Evolutionary conservation across 805 yeast species (phyloP), one percentile per base, ranked within the genome.

Genomic region (Cyberlindnera saturnus): DNA sequence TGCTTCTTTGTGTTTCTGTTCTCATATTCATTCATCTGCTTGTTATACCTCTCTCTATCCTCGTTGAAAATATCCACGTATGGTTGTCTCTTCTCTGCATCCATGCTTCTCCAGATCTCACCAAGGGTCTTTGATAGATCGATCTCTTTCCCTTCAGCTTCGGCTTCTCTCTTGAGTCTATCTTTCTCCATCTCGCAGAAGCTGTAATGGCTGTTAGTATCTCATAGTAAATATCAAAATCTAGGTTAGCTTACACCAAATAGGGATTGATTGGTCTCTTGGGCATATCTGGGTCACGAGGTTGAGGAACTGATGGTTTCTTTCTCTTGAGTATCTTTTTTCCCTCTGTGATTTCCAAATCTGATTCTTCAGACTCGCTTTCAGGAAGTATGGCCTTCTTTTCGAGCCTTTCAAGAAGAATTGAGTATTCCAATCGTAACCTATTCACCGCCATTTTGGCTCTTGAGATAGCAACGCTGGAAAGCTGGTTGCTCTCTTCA

Each of bases 181-280:
- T 86, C 96, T 62, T 86, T 86, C 57, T 87, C 95, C 66, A 76
- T 66, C 46, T 90, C 97, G 64, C 96, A 90, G 58, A 84, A 89
- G 32, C 56, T 52, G 6, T 28, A 18, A 16, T 9, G 28, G 23
- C 13, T 29, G 44, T 52, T 39, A 51, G 47, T 39, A 38, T 38
- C 28, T 23, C 11, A 23, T 10, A 19, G 6, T n/a, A 28, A 19
- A 19, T 15, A 34, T 17, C 28, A 23, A 23, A 23, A 13, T 10
- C 28, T 13, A 23, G 11, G 6, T 23, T 28, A 15, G 42, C 52
- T 23, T 34, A 59, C 42, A 87, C 75, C 48, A 87, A 69, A 57
- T 89, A 90, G 5, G 96, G 96, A 62, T 89, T 90, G 4, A 93
- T 82, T 6, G 96, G 96, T 55, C 95, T 73, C 54, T 85, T 87